Percentiles rank a stretch among this genome's conserved stretches.
Conservation (phyloP, 441 rosid genomes). For the Croton laevigatus region DNA sequence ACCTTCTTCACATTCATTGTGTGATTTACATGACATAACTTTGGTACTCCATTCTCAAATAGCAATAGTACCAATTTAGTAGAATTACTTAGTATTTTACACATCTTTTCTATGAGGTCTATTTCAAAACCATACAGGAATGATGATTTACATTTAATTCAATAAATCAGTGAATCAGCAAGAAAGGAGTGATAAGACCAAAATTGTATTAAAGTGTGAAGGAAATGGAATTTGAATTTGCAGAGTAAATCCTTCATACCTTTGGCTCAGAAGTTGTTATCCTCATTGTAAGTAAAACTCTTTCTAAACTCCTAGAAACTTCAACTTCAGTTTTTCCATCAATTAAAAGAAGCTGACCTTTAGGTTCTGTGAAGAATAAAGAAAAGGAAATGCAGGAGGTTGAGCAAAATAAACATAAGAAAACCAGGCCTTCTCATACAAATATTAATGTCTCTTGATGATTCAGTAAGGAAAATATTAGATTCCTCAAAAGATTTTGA, state of each 20-base stretch:
- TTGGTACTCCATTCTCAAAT: not conserved
- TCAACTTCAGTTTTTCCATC: slow-evolving; percentile 94
- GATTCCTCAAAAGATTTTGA: not conserved
- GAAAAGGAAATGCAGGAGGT: slow-evolving; percentile 8
- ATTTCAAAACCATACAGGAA: slow-evolving; percentile 12
- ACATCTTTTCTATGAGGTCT: not conserved
- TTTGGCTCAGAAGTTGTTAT: slow-evolving; percentile 88
- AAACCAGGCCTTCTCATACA: not conserved
- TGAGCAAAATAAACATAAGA: not conserved
- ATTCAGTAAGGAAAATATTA: not conserved
- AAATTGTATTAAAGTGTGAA: not conserved
- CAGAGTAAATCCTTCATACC: slow-evolving; percentile 42
- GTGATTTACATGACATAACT: not conserved
- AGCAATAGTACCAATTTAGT: not conserved
- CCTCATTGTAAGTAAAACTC: slow-evolving; percentile 97
- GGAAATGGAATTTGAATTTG: not conserved
- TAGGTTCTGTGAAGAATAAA: slow-evolving; percentile 63
- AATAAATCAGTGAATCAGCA: not conserved
- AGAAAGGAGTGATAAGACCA: not conserved
- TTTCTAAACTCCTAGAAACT: slow-evolving; percentile 85
- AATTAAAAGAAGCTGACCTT: slow-evolving; percentile 94
- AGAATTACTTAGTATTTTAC: not conserved
- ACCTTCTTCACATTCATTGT: not conserved
- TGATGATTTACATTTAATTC: not conserved
- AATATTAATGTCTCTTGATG: not conserved